Conservation (phyloP, 2,329 filamentous ascomycete species). For the Elsinoe fawcettii region DNA sequence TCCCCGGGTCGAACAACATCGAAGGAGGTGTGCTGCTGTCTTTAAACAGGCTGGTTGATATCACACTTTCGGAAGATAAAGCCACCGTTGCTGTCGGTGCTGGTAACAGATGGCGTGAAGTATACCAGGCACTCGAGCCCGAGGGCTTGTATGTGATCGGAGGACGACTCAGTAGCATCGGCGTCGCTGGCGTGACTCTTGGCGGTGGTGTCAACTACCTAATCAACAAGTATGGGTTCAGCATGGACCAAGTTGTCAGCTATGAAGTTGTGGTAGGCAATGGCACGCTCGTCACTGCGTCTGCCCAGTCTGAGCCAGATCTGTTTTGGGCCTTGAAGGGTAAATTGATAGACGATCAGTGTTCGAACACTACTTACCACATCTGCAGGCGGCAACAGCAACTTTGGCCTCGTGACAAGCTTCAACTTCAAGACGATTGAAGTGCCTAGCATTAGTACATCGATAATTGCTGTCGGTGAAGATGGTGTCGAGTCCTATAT, state of each 20-base stretch:
- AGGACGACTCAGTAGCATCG: neutral
- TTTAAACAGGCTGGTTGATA: slow-evolving; percentile 5
- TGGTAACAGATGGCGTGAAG: slow-evolving; percentile 8
- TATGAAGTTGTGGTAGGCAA: slow-evolving; percentile 23
- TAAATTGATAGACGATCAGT: slow-evolving; percentile 16
- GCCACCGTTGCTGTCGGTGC: slow-evolving; percentile 17
- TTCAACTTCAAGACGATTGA: slow-evolving; percentile 21
- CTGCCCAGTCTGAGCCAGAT: slow-evolving; percentile 38
- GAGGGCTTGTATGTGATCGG: neutral
- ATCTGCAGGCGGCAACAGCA: slow-evolving; percentile 29
- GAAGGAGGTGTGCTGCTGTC: slow-evolving; percentile 23
- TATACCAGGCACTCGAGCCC: neutral
- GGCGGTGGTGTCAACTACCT: slow-evolving; percentile 28
- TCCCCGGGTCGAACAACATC: slow-evolving; percentile 21
- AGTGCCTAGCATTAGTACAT: neutral
- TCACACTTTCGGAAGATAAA: slow-evolving; percentile 5
- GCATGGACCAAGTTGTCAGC: slow-evolving; percentile 25
- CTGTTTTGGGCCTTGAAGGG: slow-evolving; percentile 44
- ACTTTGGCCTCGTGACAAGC: slow-evolving; percentile 36
- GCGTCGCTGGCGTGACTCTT: neutral
- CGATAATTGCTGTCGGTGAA: neutral
- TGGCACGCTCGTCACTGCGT: slow-evolving; percentile 33
- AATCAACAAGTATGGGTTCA: slow-evolving; percentile 22
- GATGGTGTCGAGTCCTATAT: neutral
- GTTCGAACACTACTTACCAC: too few species aligned